Evolutionary conservation across 345 rosid species (phyloP).

Genomic region (Arabidopsis suecica): DNA sequence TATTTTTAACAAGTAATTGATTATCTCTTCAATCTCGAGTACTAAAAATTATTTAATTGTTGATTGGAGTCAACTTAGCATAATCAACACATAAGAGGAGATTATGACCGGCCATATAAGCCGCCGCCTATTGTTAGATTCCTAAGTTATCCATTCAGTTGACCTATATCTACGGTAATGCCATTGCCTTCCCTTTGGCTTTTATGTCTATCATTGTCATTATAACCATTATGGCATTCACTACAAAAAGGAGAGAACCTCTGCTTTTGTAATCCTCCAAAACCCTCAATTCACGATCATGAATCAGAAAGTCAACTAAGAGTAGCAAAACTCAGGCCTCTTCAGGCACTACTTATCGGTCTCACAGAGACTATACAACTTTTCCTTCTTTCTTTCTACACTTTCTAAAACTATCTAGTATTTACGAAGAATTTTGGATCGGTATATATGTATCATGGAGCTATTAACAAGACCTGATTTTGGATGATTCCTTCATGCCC

Average conservation of each 20-base stretch:
- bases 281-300: neutral
- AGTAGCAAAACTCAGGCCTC: conserved; percentile 22
- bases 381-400: neutral
- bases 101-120: conserved; percentile 26
- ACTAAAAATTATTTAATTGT: no score
- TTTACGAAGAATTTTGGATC: conserved; percentile 21
- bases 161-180: neutral
- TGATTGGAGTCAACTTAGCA: neutral
- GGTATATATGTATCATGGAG: conserved; percentile 11
- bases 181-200: conserved; percentile 12
- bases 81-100: neutral
- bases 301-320: conserved; percentile 13
- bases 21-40: neutral
- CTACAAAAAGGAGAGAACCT: neutral
- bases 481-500: conserved; percentile 26
- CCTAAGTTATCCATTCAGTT: conserved; percentile 8
- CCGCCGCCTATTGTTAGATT: neutral
- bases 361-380: conserved; percentile 19
- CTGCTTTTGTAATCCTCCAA: conserved; percentile 1
- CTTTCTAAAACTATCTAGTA: conserved; percentile 1
- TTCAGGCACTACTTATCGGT: neutral
- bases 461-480: conserved; percentile 16
- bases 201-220: neutral
- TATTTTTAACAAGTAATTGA: conserved; percentile 8
- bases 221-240: neutral